Evolutionary conservation across 148 eudicot genomes (phyloP).

Genomic region (Vaccinium macrocarpon): DNA sequence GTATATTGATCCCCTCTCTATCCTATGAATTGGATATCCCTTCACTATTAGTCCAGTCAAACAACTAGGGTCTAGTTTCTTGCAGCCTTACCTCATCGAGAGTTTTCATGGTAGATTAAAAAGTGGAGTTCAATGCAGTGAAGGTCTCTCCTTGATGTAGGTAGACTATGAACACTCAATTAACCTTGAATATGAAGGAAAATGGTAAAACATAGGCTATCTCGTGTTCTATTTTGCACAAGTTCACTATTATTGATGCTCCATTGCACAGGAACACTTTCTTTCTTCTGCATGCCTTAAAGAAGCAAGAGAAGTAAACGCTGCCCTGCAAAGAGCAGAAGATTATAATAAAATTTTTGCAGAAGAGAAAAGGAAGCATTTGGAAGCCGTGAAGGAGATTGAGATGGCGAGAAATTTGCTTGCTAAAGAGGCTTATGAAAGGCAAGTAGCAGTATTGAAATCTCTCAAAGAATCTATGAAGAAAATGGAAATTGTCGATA

Average conservation of each 20-base stretch:
- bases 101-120: not conserved
- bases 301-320: slow-evolving; percentile 58
- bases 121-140: not conserved
- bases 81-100: not conserved
- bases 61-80: not conserved
- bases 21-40: not conserved
- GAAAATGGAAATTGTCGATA: slow-evolving; percentile 52
- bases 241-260: not conserved
- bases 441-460: slow-evolving; percentile 60
- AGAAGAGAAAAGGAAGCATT: slow-evolving; percentile 54
- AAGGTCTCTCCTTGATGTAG: not conserved
- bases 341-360: slow-evolving; percentile 54
- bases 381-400: slow-evolving; percentile 56
- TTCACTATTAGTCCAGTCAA: not conserved
- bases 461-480: slow-evolving; percentile 53
- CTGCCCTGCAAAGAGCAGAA: slow-evolving; percentile 63
- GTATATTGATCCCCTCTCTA: not conserved
- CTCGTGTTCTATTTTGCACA: not conserved
- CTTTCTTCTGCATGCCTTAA: slow-evolving; percentile 56
- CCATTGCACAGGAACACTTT: slow-evolving; percentile 44
- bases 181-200: not conserved
- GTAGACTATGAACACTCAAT: not conserved
- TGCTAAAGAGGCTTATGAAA: slow-evolving; percentile 54
- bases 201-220: not conserved
- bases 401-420: slow-evolving; percentile 50